A percentile compares a stretch with the other conserved stretches of the same genome.
These are phyloP conservation scores for Metschnikowia amazonensis DNA, from an alignment of 805 yeast species.

Conservation along the genomic window DNA sequence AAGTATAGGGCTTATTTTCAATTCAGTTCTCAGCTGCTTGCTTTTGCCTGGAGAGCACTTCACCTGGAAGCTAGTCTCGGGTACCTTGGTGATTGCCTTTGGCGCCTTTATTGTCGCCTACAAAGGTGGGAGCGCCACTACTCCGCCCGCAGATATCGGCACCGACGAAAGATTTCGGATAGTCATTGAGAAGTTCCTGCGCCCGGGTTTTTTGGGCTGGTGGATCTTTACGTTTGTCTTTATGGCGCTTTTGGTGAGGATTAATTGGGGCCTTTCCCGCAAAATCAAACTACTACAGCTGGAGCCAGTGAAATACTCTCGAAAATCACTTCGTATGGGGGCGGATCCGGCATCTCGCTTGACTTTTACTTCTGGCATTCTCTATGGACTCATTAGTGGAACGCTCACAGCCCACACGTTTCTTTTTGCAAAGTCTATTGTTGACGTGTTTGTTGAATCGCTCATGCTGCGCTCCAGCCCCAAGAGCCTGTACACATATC, in stretches of 20 bases:
- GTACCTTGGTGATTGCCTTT: conserved; percentile 62
- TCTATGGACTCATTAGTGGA: conserved; percentile 69
- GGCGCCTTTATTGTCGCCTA: conserved; percentile 80
- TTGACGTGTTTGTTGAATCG: conserved; percentile 59
- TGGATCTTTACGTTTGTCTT: conserved; percentile 33
- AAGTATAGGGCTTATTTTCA: conserved; percentile 84
- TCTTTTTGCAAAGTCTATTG: conserved; percentile 77
- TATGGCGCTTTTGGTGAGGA: conserved; percentile 23
- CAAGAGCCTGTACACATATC: conserved; percentile 28
- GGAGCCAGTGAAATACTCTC: conserved; percentile 5
- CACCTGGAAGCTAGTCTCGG: conserved; percentile 51
- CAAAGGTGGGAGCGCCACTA: conserved; percentile 46
- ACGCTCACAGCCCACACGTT: conserved; percentile 81
- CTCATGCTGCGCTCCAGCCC: conserved; percentile 23
- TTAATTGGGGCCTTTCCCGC: conserved; percentile 21
- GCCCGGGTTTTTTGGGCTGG: conserved; percentile 60
- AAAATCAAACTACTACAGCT: conserved; percentile 12
- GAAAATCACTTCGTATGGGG: conserved; percentile 7
- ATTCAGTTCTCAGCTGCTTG: conserved; percentile 64
- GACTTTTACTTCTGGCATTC: conserved; percentile 49
- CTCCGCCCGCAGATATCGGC: conserved; percentile 23
- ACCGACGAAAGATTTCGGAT: conserved; percentile 34
- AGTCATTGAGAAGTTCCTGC: conserved; percentile 32
- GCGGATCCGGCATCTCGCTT: conserved; percentile 17
- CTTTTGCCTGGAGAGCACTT: conserved; percentile 65